These are phyloP conservation scores for Neurospora crassa DNA, from an alignment of 2,329 filamentous ascomycete species.

Conservation along the genomic window DNA sequence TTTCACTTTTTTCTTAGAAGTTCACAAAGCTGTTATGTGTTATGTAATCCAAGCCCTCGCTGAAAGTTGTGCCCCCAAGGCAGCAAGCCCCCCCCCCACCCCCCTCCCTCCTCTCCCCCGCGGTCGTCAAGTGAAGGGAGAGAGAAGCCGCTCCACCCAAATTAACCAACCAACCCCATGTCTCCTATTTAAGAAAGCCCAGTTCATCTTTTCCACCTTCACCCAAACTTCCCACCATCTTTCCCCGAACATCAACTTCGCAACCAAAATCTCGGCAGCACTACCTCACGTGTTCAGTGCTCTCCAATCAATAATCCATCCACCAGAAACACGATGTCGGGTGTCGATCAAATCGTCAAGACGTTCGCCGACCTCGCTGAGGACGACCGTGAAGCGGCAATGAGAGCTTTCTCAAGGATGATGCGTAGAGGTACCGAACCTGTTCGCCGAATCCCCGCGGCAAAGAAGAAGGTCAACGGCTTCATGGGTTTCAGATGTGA, in stretches of 20 bases:
- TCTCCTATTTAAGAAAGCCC: neutral
- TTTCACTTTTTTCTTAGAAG: neutral
- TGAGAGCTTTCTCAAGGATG: slow-evolving; percentile 5
- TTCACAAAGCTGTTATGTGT: neutral
- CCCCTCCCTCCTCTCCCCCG: neutral
- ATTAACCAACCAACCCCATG: neutral
- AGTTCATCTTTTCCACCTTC: neutral
- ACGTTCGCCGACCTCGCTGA: slow-evolving; percentile 7
- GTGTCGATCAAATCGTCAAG: slow-evolving; percentile 9
- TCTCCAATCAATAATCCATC: neutral
- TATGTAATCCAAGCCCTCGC: neutral
- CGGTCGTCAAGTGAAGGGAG: neutral
- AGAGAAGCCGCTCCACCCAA: neutral
- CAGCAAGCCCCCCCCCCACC: neutral
- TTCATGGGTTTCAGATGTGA: slow-evolving; percentile 20
- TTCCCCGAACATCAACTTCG: neutral
- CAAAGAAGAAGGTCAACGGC: slow-evolving; percentile 19
- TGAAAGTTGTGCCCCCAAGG: neutral
- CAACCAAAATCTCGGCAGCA: neutral
- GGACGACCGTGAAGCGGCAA: slow-evolving; percentile 4
- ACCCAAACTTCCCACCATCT: neutral
- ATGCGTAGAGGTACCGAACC: slow-evolving; percentile 5
- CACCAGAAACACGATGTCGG: slow-evolving; percentile 5
- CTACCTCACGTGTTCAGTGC: neutral
- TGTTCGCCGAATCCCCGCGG: neutral